Evolutionary conservation across 108 stramenopile species (phyloP).

Genomic region (Aureococcus anophagefferens): DNA sequence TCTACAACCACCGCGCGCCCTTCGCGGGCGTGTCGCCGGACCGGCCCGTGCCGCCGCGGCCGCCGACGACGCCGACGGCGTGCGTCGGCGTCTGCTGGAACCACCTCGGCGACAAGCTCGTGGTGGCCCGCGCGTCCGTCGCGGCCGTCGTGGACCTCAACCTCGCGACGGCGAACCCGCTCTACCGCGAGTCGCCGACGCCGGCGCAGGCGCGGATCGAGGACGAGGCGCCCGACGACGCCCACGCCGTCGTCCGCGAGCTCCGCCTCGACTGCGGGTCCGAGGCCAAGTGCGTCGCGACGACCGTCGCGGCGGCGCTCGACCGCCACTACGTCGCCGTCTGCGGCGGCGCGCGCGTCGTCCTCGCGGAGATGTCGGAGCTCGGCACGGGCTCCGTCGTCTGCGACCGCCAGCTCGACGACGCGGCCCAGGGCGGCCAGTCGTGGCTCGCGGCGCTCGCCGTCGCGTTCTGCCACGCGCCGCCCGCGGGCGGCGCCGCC

Average conservation of each 20-base stretch:
- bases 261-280: background rate
- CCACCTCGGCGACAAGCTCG: background rate
- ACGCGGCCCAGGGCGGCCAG: background rate
- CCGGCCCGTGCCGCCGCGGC: background rate
- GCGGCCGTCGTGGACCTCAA: background rate
- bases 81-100: background rate
- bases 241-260: background rate
- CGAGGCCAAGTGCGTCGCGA: background rate
- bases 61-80: background rate
- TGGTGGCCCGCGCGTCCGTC: background rate
- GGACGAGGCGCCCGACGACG: background rate
- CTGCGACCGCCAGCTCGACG: background rate
- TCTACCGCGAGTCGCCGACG: background rate
- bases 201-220: background rate
- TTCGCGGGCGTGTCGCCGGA: background rate
- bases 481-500: too few relatives aligned
- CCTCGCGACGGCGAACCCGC: background rate
- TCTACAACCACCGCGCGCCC: background rate
- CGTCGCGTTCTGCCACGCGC: background rate
- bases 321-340: background rate
- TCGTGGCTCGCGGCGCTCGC: background rate
- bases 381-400: background rate
- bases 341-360: background rate
- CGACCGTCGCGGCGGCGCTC: background rate
- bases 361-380: background rate